These are phyloP conservation scores for Chytriomyces sp. DNA, from an alignment of 192 early-diverging fungal species.

Conservation along the genomic window DNA sequence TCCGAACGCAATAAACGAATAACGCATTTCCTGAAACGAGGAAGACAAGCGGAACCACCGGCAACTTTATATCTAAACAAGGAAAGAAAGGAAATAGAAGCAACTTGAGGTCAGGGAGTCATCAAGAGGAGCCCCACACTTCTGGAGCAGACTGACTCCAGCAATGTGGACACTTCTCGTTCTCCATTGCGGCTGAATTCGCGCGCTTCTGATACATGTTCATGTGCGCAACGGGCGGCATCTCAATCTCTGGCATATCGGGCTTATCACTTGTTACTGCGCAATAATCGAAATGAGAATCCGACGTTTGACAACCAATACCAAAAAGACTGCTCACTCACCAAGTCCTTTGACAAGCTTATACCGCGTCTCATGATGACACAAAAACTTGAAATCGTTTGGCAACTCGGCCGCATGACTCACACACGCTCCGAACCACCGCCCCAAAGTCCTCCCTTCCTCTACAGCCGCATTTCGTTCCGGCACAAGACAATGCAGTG, in stretches of 20 bases:
- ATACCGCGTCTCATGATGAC: constrained; percentile 19
- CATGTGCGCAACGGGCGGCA: constrained; percentile 21
- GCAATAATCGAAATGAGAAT: no score
- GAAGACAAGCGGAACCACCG: no score
- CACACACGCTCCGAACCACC: constrained; percentile 9
- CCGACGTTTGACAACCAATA: no score
- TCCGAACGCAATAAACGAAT: no score
- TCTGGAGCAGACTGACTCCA: constrained; percentile 17
- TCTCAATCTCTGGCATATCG: constrained; percentile 5
- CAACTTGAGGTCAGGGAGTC: no score
- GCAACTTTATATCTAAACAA: no score
- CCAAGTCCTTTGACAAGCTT: background rate
- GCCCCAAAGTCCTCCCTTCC: constrained; percentile 13
- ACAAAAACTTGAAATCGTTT: constrained; percentile 21
- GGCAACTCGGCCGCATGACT: constrained; percentile 20
- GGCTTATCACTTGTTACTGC: background rate
- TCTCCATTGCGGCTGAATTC: constrained; percentile 1
- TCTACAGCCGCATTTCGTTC: constrained; percentile 14
- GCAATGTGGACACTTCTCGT: constrained; percentile 10
- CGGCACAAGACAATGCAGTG: constrained; percentile 19
- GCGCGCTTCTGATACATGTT: background rate
- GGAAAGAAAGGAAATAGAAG: no score
- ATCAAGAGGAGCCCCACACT: constrained; percentile 22
- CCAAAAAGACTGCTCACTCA: no score
- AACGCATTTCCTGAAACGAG: no score